These are phyloP conservation scores for Astraeus odoratus DNA, from an alignment of 768 basidiomycete genomes.

Conservation along the genomic window DNA sequence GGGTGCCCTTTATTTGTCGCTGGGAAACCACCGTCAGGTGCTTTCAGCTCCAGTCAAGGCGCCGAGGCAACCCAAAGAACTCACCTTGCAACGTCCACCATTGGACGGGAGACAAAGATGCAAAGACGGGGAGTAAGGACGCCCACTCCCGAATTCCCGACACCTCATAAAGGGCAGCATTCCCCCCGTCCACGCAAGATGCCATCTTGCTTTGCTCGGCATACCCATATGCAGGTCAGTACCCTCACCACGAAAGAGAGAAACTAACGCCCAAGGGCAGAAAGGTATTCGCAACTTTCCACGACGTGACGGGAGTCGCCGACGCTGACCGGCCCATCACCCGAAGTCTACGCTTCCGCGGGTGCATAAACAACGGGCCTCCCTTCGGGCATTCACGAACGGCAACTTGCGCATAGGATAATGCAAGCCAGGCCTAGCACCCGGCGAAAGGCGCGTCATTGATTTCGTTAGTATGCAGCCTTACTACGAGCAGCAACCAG, in stretches of 20 bases:
- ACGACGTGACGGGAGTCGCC: slow-evolving; percentile 1
- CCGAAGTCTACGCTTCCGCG: background rate
- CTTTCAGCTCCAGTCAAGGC: slow-evolving; percentile 2
- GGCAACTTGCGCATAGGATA: slow-evolving; percentile 8
- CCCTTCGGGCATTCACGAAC: background rate
- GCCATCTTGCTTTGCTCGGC: slow-evolving; percentile 11
- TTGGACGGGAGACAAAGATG: slow-evolving; percentile 6
- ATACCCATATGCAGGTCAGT: slow-evolving; percentile 1
- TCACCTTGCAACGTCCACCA: slow-evolving; percentile 6
- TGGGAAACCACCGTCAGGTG: slow-evolving; percentile 14
- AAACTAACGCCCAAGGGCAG: background rate
- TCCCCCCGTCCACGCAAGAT: slow-evolving; percentile 6
- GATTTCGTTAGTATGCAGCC: too few species aligned
- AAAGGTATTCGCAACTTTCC: slow-evolving; percentile 6
- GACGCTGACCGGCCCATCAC: background rate
- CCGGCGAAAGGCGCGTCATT: background rate
- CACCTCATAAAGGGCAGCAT: slow-evolving; percentile 4
- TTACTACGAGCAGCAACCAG: too few species aligned
- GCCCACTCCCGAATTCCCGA: background rate
- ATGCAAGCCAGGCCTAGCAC: too few species aligned
- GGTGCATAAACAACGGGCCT: background rate
- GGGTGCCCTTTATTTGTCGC: slow-evolving; percentile 33
- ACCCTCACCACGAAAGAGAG: background rate
- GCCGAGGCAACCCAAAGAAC: background rate
- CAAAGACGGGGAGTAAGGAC: background rate